Percentiles rank a stretch among this genome's conserved stretches.
phyloP scores from a whole-genome alignment of 805 yeast species.

The Vanderwaltozyma polyspora region DNA sequence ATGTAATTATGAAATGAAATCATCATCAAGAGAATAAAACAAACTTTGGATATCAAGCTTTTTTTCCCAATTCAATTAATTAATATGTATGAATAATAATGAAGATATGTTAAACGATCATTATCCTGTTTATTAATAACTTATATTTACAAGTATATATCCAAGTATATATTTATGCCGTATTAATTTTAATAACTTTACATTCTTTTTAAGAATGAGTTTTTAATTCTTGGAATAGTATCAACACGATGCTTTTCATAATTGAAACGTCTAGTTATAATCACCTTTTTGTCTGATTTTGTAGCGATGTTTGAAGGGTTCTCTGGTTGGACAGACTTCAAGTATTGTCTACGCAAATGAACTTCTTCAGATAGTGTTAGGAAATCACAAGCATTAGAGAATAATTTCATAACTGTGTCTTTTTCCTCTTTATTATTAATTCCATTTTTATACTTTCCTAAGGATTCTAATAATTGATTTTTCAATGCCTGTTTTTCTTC shows the following conservation, averaged over 20 bases:
- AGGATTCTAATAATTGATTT: slow-evolving; percentile 16
- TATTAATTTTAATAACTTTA: no score
- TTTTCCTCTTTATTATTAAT: slow-evolving; percentile 21
- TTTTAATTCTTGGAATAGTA: slow-evolving; percentile 42
- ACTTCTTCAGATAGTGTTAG: slow-evolving; percentile 24
- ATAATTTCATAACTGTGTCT: slow-evolving; percentile 32
- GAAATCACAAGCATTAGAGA: slow-evolving; percentile 26
- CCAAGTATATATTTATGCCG: no score
- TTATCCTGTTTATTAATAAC: background rate
- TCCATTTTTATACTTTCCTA: slow-evolving; percentile 8
- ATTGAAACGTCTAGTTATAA: slow-evolving; percentile 50
- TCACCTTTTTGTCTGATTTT: slow-evolving; percentile 38
- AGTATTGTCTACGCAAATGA: slow-evolving; percentile 37
- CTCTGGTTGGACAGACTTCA: slow-evolving; percentile 49
- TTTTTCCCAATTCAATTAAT: no score
- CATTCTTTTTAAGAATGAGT: slow-evolving; percentile 32
- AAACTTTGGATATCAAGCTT: no score
- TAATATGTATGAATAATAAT: no score
- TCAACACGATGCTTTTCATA: slow-evolving; percentile 42
- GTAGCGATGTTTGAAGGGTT: slow-evolving; percentile 30
- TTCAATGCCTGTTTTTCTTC: slow-evolving; percentile 25
- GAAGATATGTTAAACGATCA: no score
- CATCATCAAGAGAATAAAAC: no score
- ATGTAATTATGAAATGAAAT: no score
- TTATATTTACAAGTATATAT: background rate